Base-by-base conservation (phyloP, 2,329 filamentous ascomycete genomes). In the Helotiales sp. region DNA sequence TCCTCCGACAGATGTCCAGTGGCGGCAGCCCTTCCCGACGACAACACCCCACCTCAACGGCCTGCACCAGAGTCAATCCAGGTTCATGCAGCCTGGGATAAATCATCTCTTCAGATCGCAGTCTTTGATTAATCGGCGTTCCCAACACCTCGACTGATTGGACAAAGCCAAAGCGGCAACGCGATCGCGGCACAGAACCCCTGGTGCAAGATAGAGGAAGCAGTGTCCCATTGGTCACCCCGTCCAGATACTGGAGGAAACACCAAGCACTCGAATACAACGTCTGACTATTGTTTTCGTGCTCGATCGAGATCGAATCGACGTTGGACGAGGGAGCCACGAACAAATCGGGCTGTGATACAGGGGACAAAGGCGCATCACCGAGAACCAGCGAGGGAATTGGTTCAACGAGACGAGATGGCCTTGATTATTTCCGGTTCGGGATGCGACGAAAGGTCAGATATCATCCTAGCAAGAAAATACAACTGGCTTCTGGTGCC, bases 251-350 rank as follows among this genome's bases (percentile, higher is more conserved):
- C 49, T n/a, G 49, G 49, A 45, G 40, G 6, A 45, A 45, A n/a
- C 40, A 45, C 26, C 15, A 30, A 24, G 6, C 49, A 28, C 49
- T 52, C 49, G 20, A 24, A 13, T 26, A 52, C 49, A 30, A 28
- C 22, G 20, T 52, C 20, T 43, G 13, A 43, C n/a, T 50, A 26
- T 40, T 40, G 37, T 50, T 50, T 24, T 52, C 26, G 49, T 52
- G 49, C 49, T 30, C 7, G 24, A 52, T 52, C 49, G 49, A 52
- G 49, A 52, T 52, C 26, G 49, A 52, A 30, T 52, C 49, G 49
- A 52, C n/a, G 24, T n/a, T 30, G 49, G 26, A 30, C 49, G 26
- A 52, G 49, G 26, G 17, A 52, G 26, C 15, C 2, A 30, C 15
- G 26, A 22, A 52, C 17, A 8, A 52, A 52, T 52, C 26, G 49